Percentiles rank a stretch among this genome's conserved stretches.
Evolutionary conservation across 2,329 filamentous ascomycete species (phyloP).

Genomic region (Diaporthe sp.): DNA sequence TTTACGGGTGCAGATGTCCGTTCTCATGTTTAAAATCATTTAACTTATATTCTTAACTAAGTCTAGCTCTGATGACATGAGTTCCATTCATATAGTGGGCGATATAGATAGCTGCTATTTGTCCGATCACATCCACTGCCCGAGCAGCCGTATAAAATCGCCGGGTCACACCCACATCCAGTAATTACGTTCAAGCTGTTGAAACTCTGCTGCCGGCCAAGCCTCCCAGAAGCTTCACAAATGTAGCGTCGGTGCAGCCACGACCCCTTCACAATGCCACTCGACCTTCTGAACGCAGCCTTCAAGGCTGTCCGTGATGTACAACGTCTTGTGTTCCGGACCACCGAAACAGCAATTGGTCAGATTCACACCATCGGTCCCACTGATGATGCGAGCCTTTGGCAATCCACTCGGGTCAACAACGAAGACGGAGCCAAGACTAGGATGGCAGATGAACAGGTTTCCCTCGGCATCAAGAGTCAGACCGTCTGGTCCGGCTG

Average conservation of each 20-base stretch:
- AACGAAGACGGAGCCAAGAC: conserved; percentile 1
- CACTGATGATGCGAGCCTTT: not conserved
- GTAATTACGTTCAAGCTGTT: too few relatives aligned
- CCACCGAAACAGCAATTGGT: conserved; percentile 12
- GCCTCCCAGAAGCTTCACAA: not conserved
- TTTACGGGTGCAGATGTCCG: too few relatives aligned
- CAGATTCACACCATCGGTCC: not conserved
- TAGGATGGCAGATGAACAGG: conserved; percentile 12
- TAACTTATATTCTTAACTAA: too few relatives aligned
- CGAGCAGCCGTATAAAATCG: too few relatives aligned
- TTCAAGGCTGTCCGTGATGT: conserved; percentile 15
- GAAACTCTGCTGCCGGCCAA: too few relatives aligned
- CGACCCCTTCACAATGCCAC: not conserved
- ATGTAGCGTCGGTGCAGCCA: not conserved
- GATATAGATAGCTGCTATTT: too few relatives aligned
- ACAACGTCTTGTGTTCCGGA: conserved; percentile 4
- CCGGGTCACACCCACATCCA: too few relatives aligned
- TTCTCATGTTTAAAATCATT: too few relatives aligned
- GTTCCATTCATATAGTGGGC: too few relatives aligned
- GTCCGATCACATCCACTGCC: too few relatives aligned
- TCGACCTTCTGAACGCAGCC: not conserved
- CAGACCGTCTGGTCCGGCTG: not conserved
- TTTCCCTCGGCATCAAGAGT: not conserved
- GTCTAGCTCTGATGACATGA: too few relatives aligned
- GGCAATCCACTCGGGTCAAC: not conserved